phyloP scores from a whole-genome alignment of 2,329 filamentous ascomycete species.

The Alternaria postmessia region DNA sequence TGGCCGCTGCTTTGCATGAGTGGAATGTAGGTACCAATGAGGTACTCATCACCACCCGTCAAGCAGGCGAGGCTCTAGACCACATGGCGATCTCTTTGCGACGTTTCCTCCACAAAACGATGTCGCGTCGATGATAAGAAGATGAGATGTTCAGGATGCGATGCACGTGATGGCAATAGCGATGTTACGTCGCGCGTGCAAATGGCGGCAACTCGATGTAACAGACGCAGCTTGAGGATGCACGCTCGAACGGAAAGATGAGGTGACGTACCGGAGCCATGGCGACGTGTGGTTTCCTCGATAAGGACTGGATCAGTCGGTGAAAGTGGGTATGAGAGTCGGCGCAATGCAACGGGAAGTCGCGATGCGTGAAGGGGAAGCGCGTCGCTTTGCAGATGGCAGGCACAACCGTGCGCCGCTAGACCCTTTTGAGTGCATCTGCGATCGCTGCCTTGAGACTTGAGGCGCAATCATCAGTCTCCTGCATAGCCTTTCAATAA shows the following conservation, averaged over 20 bases:
- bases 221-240: slow-evolving; percentile 6
- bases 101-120: not conserved
- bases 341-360: slow-evolving; percentile 38
- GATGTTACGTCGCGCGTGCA: slow-evolving; percentile 13
- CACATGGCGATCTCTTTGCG: not conserved
- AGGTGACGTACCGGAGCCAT: slow-evolving; percentile 48
- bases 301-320: slow-evolving; percentile 25
- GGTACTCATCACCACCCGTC: not conserved
- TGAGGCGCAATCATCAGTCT: not conserved
- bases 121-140: not conserved
- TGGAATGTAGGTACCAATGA: not conserved
- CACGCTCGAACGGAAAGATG: not conserved
- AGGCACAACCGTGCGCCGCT: slow-evolving; percentile 34
- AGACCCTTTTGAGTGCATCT: slow-evolving; percentile 11
- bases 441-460: not conserved
- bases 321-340: slow-evolving; percentile 29
- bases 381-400: slow-evolving; percentile 40
- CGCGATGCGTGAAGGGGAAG: slow-evolving; percentile 43
- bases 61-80: not conserved
- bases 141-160: slow-evolving; percentile 7
- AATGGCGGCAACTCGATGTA: not conserved
- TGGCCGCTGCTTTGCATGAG: not conserved
- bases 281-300: slow-evolving; percentile 23
- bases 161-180: slow-evolving; percentile 15
- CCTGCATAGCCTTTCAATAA: no score